Conservation (phyloP, 176 grass and related monocot species). For the Lolium multiflorum region DNA sequence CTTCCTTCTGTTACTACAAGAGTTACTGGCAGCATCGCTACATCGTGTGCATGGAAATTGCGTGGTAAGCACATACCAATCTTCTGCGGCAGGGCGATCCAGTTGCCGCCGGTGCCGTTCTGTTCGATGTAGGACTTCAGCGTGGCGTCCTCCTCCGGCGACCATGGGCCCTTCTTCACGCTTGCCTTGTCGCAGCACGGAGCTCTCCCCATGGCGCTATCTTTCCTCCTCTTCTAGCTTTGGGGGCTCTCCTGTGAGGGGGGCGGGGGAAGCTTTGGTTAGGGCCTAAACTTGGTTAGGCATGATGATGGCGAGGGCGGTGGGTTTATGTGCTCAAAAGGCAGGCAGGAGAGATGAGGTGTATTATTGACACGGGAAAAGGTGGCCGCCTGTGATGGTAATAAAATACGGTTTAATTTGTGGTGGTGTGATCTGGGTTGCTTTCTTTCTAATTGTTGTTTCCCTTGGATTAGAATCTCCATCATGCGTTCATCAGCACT, state of each 20-base stretch:
- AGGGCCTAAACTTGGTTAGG: conserved; percentile 60
- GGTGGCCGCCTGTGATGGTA: conserved; percentile 46
- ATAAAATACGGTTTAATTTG: conserved; percentile 73
- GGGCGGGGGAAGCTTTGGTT: conserved; percentile 44
- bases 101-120: conserved; percentile 93
- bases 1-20: background rate
- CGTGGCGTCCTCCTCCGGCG: conserved; percentile 84
- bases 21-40: background rate
- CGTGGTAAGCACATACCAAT: conserved; percentile 65
- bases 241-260: conserved; percentile 39
- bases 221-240: conserved; percentile 20
- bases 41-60: background rate
- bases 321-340: conserved; percentile 70
- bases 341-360: conserved; percentile 45
- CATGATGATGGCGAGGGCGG: conserved; percentile 49
- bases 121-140: conserved; percentile 97
- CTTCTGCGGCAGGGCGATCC: conserved; percentile 93
- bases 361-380: conserved; percentile 60
- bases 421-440: conserved; percentile 67
- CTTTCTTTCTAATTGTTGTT: conserved; percentile 88
- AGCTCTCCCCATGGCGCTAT: conserved; percentile 77
- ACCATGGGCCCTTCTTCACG: conserved; percentile 97
- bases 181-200: conserved; percentile 93
- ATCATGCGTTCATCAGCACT: conserved; percentile 62
- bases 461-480: conserved; percentile 93